phyloP scores from a whole-genome alignment of 768 basidiomycete genomes.

The Boletus tylopilopsis region DNA sequence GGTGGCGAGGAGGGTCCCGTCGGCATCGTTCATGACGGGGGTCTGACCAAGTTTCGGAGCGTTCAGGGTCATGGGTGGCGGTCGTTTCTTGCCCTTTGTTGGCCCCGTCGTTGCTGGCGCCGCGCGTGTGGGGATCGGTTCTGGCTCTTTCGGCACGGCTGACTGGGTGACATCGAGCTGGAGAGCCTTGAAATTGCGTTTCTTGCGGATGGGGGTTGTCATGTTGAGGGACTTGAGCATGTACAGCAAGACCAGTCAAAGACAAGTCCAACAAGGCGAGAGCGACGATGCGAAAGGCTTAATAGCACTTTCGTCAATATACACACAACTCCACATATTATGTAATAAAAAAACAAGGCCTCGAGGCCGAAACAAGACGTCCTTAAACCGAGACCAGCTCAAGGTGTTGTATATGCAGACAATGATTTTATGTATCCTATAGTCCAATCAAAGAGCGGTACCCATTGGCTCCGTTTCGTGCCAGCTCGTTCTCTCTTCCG shows the following conservation, averaged over 20 bases:
- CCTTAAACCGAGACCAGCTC: too few relatives aligned
- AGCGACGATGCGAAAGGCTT: constrained; percentile 10
- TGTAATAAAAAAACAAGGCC: constrained; percentile 15
- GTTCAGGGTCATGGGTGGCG: constrained; percentile 79
- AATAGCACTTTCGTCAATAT: neutral
- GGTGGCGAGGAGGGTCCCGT: constrained; percentile 48
- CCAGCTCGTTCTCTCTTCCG: constrained; percentile 5
- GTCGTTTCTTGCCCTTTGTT: constrained; percentile 61
- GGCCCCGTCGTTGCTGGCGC: constrained; percentile 38
- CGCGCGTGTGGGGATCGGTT: constrained; percentile 45
- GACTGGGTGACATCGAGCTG: constrained; percentile 60
- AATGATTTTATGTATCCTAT: neutral
- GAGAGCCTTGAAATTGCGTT: constrained; percentile 87
- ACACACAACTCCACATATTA: constrained; percentile 14
- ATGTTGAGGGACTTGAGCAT: constrained; percentile 22
- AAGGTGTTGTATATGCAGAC: too few relatives aligned
- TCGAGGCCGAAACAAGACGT: neutral
- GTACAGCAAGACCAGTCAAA: constrained; percentile 2
- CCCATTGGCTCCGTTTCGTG: constrained; percentile 22
- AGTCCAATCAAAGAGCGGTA: constrained; percentile 28
- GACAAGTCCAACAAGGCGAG: constrained; percentile 5
- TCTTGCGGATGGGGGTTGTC: constrained; percentile 75
- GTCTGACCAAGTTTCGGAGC: constrained; percentile 58
- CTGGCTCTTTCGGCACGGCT: constrained; percentile 36
- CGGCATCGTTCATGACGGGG: constrained; percentile 25